Evolutionary conservation across 2,329 filamentous ascomycete genomes (phyloP), one percentile per base, ranked within the genome.

Genomic region (Penicillium italicum): DNA sequence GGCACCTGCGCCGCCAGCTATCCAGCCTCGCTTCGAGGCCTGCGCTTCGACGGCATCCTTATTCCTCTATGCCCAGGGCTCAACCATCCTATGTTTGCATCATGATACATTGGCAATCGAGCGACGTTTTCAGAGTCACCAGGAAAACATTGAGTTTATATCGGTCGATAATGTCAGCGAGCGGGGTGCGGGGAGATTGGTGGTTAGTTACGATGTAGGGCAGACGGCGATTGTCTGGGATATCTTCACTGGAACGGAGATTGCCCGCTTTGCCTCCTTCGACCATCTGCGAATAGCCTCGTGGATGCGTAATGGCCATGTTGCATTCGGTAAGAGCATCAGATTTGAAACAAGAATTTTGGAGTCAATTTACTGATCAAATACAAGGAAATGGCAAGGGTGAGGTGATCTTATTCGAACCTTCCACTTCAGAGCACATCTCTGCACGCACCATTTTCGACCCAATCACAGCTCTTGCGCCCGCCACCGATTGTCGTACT

Each of bases 161-260:
- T 87, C 88, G 1, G 91, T 95, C 50, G 94, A 99, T 72, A 97
- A 92, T 69, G 85, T 90, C 53, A 97, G 92, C 72, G 92, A 97
- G 64, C 79, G 85, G 58, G 92, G 92, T 3, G 87, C 88, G 0
- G 94, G 93, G 28, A 82, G 92, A 60, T 77, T 96, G 57, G 91
- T 96, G 2, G 90, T 96, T 59, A 97, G 91, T 76, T 97, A 96
- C 68, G 94, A 99, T 79, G 84, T 84, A 18, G 88, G 90, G 36
- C 90, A 93, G 73, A 96, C 90, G 1, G 91, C 92, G 4, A 96
- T 97, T 69, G 90, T 97, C 8, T 99, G 94, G 94, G 93, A 99
- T 75, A 81, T 97, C 58, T 85, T 95, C 77, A 95, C 91, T 0
- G 94, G 94, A 46, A 86, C 91, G 57, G 91, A 97, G 74, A 83